These are phyloP conservation scores for Candida patagonica DNA, from an alignment of 805 yeast genomes.

Conservation along the genomic window DNA sequence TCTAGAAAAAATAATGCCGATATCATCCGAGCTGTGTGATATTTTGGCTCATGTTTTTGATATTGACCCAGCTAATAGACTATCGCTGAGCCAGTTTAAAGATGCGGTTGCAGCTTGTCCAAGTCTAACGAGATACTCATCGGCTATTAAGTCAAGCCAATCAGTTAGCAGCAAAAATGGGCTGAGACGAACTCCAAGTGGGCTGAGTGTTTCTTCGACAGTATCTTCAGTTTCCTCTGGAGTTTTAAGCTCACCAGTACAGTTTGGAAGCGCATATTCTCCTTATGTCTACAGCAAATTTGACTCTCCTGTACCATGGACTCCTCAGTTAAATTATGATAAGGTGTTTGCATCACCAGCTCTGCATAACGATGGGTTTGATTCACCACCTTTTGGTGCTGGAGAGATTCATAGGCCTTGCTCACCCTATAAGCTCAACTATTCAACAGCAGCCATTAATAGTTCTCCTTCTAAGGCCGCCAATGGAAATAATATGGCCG, in stretches of 20 bases:
- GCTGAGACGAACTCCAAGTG: not conserved
- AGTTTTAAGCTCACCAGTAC: too few species aligned
- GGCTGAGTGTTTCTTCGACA: too few species aligned
- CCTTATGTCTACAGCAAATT: too few species aligned
- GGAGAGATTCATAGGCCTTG: conserved; percentile 1
- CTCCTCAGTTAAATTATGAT: too few species aligned
- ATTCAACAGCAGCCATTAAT: not conserved
- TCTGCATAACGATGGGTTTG: not conserved
- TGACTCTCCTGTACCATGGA: too few species aligned
- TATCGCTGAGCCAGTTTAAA: conserved; percentile 10
- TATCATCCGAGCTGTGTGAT: conserved; percentile 49
- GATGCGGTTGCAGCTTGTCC: conserved; percentile 8
- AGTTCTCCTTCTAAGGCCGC: too few species aligned
- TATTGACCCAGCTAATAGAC: conserved; percentile 9
- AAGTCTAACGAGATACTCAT: conserved; percentile 2
- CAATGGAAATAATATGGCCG: not conserved
- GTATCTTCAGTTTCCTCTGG: too few species aligned
- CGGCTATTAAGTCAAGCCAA: not conserved
- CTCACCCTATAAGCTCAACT: not conserved
- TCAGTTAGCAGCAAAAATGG: too few species aligned
- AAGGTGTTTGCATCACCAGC: too few species aligned
- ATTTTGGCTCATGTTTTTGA: conserved; percentile 13
- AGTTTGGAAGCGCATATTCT: too few species aligned
- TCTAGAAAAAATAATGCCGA: conserved; percentile 59
- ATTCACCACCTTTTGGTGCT: not conserved